Evolutionary conservation across 176 grass and related monocot species (phyloP).

Genomic region (Zoysia japonica): DNA sequence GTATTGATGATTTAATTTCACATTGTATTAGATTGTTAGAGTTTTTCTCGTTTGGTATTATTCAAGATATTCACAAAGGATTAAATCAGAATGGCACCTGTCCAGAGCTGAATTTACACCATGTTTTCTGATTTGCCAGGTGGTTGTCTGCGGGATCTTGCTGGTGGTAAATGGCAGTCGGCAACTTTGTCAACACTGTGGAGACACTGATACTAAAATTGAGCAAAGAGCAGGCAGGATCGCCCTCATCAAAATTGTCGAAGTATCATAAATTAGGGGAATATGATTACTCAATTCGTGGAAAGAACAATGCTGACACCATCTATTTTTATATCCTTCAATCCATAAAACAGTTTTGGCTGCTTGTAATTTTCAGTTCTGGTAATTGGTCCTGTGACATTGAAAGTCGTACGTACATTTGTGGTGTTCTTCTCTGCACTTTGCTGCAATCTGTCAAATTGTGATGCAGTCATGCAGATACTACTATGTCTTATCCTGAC

Average conservation of each 20-base stretch:
- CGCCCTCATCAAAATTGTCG: slow-evolving; percentile 44
- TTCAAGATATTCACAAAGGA: too few relatives aligned
- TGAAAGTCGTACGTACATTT: neutral
- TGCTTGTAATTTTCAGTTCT: slow-evolving; percentile 25
- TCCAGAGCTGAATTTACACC: neutral
- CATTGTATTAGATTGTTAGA: slow-evolving; percentile 5
- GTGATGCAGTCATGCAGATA: too few relatives aligned
- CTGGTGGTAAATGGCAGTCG: slow-evolving; percentile 88
- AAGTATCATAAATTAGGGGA: neutral
- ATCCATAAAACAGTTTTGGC: slow-evolving; percentile 35
- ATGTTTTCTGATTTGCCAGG: slow-evolving; percentile 37
- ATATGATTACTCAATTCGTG: neutral
- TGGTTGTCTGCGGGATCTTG: slow-evolving; percentile 75
- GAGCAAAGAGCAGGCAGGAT: slow-evolving; percentile 64
- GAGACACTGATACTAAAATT: slow-evolving; percentile 73
- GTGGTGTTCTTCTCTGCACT: too few relatives aligned
- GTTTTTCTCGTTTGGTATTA: too few relatives aligned
- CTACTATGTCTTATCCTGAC: too few relatives aligned
- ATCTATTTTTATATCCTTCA: slow-evolving; percentile 50
- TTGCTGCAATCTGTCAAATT: too few relatives aligned
- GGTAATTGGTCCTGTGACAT: slow-evolving; percentile 13
- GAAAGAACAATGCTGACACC: slow-evolving; percentile 33
- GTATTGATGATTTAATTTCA: slow-evolving; percentile 1
- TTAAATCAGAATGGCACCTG: neutral
- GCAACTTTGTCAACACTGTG: slow-evolving; percentile 82